Evolutionary conservation across 78 protist species (phyloP).

Genomic region (Dictyostelium capitatum): DNA sequence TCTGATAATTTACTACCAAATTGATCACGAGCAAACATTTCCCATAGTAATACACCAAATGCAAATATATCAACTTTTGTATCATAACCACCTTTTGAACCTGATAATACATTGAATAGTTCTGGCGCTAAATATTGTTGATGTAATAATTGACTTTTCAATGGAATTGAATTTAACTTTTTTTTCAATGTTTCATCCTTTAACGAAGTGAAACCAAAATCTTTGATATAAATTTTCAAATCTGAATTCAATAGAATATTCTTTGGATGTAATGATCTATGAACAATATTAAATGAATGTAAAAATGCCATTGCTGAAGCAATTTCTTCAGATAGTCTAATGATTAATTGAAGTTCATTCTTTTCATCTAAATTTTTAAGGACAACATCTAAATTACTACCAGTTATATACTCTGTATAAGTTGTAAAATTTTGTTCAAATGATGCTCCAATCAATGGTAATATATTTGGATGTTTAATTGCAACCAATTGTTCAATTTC

Average conservation of each 20-base stretch:
- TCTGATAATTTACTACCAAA: neutral
- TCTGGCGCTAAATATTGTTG: constrained; percentile 74
- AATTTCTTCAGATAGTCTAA: constrained; percentile 69
- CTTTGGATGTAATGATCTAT: constrained; percentile 72
- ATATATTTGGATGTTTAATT: constrained; percentile 69
- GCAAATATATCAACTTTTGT: constrained; percentile 61
- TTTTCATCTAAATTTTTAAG: constrained; percentile 62
- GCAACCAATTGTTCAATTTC: constrained; percentile 72
- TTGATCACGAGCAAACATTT: constrained; percentile 67
- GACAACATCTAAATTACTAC: constrained; percentile 47
- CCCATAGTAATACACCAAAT: constrained; percentile 80
- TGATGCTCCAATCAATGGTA: constrained; percentile 67
- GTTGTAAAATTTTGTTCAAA: constrained; percentile 32
- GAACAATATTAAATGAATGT: constrained; percentile 72
- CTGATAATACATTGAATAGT: constrained; percentile 41
- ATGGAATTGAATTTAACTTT: constrained; percentile 16
- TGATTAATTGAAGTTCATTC: constrained; percentile 37
- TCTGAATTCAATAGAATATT: constrained; percentile 63
- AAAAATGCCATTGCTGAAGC: constrained; percentile 59
- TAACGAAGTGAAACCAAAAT: constrained; percentile 59
- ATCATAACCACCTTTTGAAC: constrained; percentile 63
- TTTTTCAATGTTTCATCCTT: constrained; percentile 69
- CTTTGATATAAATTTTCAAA: constrained; percentile 66
- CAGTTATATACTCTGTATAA: constrained; percentile 67
- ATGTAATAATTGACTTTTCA: constrained; percentile 34